Evolutionary conservation across 2,329 filamentous ascomycete genomes (phyloP), one percentile per base, ranked within the genome.

Genomic region (Cladosporium sp.): DNA sequence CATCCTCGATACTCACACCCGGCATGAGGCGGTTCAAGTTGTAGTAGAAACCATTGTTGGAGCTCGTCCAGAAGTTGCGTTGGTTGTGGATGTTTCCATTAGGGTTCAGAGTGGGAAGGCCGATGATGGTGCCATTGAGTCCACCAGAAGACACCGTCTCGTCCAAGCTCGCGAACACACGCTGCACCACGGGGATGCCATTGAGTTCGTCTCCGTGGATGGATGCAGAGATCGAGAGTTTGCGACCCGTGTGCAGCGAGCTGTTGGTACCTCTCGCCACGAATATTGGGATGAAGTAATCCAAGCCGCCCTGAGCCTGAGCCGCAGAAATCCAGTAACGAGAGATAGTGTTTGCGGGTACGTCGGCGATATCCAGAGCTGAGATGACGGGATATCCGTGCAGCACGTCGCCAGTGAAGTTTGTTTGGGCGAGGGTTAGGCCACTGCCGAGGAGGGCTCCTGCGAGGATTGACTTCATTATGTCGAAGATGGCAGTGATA

Each of bases 1-100:
- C 71, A 6, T 69, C 67, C n/a, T 59, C 66, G 32, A 71, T 59
- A 34, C 66, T 72, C 8, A 67, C 82, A 75, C 86, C 88, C 73
- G 89, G 88, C 73, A 92, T 86, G 73, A 92, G 79, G 75, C 87
- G 87, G 79, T 80, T 80, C 2, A 79, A 72, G 64, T 80, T 78
- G 3, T 90, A 89, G 72, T 91, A 77, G 72, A 90, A 80, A 69
- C 80, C 80, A 80, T 82, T 72, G 36, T 66, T 67, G 54, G 70
- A 71, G 61, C 68, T 68, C 14, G 76, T 77, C 68, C 74, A 79
- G 71, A 77, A 78, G 68, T 79, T 78, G 21, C 77, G 72, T 66
- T 79, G 77, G 65, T 78, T 79, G 28, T 79, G 65, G 52, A 78
- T 78, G 65, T 78, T 79, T 5, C 78, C 78, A 65, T 77, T 75